Evolutionary conservation across 2,329 filamentous ascomycete species (phyloP), one percentile per base, ranked within the genome.

Genomic region (Ambrosiella xylebori): DNA sequence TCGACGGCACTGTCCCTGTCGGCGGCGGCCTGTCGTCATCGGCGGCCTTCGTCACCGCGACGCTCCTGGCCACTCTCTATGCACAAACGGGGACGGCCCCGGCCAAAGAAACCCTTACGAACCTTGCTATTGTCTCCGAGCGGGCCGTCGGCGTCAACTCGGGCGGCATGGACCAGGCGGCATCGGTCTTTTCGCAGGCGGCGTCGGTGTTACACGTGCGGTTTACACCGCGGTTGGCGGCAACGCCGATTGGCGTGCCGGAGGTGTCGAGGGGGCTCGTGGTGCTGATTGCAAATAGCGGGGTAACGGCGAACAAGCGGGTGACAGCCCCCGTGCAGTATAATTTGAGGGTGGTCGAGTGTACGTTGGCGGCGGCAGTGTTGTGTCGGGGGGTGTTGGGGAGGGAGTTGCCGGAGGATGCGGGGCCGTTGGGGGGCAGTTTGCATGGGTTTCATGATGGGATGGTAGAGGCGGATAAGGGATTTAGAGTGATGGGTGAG

Each of bases 141-240:
- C 82, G 93, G 59, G 84, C 86, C 13, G 93, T 97, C 3, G 93
- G 93, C 56, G 93, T 98, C 64, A 97, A 97, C 72, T 94, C 89
- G 4, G 93, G 93, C 69, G 93, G 90, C 58, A 97, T 98, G 93
- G 93, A 98, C 67, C 93, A 98, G 73, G 84, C 89, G 12, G 93
- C 93, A 39, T 97, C 91, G 0, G 91, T 98, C 62, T 93, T 98
- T 71, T 91, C 89, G 0, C 78, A 88, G 65, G 82, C 84, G 63
- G 90, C 88, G 55, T 87, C 86, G 44, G 89, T 93, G 8, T 80
- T 96, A 49, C 90, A 94, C 67, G 91, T 96, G 61, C 86, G 85
- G 8, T 98, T 98, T 73, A 82, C 82, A 62, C 93, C 93, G 2
- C 76, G 74, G 15, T 83, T 98, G 56, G 76, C 79, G 27, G 88